Conservation (phyloP, 2,329 filamentous ascomycete genomes). For the Nemania sp. region DNA sequence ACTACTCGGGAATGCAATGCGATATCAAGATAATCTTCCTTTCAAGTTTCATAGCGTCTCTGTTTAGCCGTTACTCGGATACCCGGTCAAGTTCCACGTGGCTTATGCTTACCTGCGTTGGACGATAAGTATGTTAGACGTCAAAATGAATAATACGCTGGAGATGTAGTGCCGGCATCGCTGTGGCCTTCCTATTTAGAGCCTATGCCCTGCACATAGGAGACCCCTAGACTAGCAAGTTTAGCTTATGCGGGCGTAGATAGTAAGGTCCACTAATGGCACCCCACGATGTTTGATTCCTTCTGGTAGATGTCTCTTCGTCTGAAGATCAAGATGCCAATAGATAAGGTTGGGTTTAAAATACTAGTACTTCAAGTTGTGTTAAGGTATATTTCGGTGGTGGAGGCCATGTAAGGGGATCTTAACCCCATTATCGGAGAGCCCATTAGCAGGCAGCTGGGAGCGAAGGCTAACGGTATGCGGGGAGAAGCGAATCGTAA, state of each 20-base stretch:
- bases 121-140: background rate
- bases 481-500: conserved; percentile 1
- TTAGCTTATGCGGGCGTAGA: background rate
- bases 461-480: background rate
- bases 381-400: background rate
- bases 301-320: background rate
- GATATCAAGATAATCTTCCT: no score
- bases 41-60: background rate
- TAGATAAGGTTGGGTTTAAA: background rate
- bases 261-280: background rate
- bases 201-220: background rate
- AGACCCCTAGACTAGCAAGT: background rate
- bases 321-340: background rate
- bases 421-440: conserved; percentile 15
- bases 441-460: background rate
- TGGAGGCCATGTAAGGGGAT: conserved; percentile 1
- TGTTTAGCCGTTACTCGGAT: background rate
- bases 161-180: background rate
- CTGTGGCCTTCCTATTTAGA: background rate
- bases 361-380: background rate
- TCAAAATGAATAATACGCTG: background rate
- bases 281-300: background rate
- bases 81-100: background rate
- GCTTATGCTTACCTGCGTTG: background rate
- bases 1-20: no score